Conservation (phyloP, 2,329 filamentous ascomycete species). For the Monosporascus sp. region DNA sequence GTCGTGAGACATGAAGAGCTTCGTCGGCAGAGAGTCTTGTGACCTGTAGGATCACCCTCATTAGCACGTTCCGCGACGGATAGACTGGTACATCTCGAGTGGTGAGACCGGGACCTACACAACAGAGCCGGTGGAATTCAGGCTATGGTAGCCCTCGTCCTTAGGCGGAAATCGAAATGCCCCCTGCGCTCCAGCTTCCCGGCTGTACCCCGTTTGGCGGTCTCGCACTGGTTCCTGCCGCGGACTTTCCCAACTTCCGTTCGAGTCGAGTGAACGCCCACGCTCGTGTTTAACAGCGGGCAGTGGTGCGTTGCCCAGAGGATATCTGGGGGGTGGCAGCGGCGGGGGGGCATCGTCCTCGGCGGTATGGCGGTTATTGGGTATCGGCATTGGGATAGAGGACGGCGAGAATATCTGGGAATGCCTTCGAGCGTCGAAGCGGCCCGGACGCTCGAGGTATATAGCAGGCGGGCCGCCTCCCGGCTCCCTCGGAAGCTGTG, state of each 20-base stretch:
- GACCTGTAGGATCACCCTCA: constrained; percentile 30
- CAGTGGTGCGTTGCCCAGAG: constrained; percentile 23
- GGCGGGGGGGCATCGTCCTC: constrained; percentile 31
- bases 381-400: constrained; percentile 33
- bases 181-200: constrained; percentile 12
- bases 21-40: constrained; percentile 35
- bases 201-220: constrained; percentile 13
- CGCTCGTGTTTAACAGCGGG: constrained; percentile 18
- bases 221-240: constrained; percentile 21
- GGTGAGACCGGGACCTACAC: constrained; percentile 13
- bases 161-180: constrained; percentile 16
- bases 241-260: constrained; percentile 22
- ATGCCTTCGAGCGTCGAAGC: constrained; percentile 18
- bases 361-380: constrained; percentile 23
- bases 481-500: constrained; percentile 24
- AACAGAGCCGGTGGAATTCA: constrained; percentile 24
- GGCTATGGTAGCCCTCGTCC: constrained; percentile 30
- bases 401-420: constrained; percentile 24
- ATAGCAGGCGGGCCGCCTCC: constrained; percentile 25
- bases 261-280: constrained; percentile 24
- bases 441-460: constrained; percentile 22
- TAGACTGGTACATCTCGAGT: neutral
- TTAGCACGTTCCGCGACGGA: neutral
- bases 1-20: constrained; percentile 47
- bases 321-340: constrained; percentile 28